Evolutionary conservation across 2,329 filamentous ascomycete species (phyloP).

Genomic region (Orbilia oligospora): DNA sequence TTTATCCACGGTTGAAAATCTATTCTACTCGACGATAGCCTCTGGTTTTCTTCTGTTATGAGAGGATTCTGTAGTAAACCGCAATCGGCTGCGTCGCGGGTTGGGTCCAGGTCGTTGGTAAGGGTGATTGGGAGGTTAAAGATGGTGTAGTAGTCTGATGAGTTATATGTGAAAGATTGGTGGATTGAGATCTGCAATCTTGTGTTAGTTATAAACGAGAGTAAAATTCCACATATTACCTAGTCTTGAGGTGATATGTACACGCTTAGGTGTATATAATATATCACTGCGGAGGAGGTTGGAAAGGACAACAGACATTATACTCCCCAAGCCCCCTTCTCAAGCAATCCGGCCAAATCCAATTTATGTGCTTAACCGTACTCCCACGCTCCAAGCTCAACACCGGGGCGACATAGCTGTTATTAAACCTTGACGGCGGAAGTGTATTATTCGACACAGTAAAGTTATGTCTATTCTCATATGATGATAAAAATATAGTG

Average conservation of each 20-base stretch:
- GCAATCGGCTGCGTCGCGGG: conserved; percentile 69
- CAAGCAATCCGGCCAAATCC: conserved; percentile 79
- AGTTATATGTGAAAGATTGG: conserved; percentile 78
- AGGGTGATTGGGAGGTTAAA: conserved; percentile 79
- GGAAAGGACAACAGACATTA: conserved; percentile 69
- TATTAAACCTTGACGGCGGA: conserved; percentile 67
- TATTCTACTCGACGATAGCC: conserved; percentile 1
- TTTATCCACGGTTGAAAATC: conserved; percentile 50
- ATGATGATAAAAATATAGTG: conserved; percentile 78
- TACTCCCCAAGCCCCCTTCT: conserved; percentile 75
- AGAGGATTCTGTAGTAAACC: conserved; percentile 72
- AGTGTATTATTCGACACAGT: conserved; percentile 76
- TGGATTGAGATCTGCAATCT: conserved; percentile 75
- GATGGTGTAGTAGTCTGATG: conserved; percentile 76
- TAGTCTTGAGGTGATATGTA: no score
- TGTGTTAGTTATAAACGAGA: background rate
- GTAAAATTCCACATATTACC: no score
- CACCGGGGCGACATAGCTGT: conserved; percentile 74
- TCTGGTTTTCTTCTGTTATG: conserved; percentile 67
- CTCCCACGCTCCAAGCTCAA: conserved; percentile 76
- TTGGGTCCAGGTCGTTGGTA: conserved; percentile 74
- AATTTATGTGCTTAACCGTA: conserved; percentile 81
- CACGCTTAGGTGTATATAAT: no score
- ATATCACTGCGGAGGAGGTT: no score
- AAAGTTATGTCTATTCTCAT: conserved; percentile 75